A percentile compares a stretch with the other conserved stretches of the same genome.
phyloP scores from a whole-genome alignment of 371 early-diverging fungal genomes.

The Caulochytrium protostelioides region DNA sequence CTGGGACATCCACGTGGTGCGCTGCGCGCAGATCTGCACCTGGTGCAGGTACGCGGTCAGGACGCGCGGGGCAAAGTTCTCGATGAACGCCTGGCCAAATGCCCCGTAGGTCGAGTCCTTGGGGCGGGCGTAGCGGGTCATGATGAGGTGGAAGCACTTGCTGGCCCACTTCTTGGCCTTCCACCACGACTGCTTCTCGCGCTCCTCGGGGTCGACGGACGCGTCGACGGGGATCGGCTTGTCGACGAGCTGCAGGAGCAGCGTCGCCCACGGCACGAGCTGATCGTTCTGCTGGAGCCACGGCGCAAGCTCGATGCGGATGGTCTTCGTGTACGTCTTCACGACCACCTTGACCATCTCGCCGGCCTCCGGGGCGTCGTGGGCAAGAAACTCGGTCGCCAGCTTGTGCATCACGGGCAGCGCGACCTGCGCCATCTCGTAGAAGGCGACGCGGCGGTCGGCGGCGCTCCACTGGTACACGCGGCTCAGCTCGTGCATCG shows the following conservation, averaged over 20 bases:
- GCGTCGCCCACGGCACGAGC: slow-evolving; percentile 62
- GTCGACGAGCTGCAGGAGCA: slow-evolving; percentile 54
- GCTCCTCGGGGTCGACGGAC: slow-evolving; percentile 36
- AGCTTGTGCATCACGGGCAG: slow-evolving; percentile 53
- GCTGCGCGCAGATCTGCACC: slow-evolving; percentile 42
- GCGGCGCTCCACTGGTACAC: slow-evolving; percentile 44
- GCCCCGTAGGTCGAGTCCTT: slow-evolving; percentile 30
- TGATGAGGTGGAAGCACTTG: slow-evolving; percentile 55
- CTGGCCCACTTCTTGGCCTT: slow-evolving; percentile 87
- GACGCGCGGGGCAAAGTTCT: slow-evolving; percentile 67
- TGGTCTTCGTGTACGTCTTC: slow-evolving; percentile 52
- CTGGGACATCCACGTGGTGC: slow-evolving; percentile 19
- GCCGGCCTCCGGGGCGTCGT: slow-evolving; percentile 48
- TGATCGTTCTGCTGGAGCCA: slow-evolving; percentile 39
- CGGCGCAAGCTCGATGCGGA: slow-evolving; percentile 42
- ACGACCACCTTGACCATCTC: slow-evolving; percentile 53
- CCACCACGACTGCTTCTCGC: slow-evolving; percentile 60
- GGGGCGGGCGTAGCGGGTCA: slow-evolving; percentile 24
- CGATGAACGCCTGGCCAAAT: slow-evolving; percentile 56
- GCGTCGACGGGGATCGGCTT: slow-evolving; percentile 28
- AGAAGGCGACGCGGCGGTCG: slow-evolving; percentile 35
- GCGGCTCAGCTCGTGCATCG: slow-evolving; percentile 53
- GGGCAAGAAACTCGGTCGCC: slow-evolving; percentile 28
- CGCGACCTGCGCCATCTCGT: slow-evolving; percentile 39
- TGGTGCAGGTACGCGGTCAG: slow-evolving; percentile 52